Conservation (phyloP, 352 stramenopile species). For the Globisporangium solare region DNA sequence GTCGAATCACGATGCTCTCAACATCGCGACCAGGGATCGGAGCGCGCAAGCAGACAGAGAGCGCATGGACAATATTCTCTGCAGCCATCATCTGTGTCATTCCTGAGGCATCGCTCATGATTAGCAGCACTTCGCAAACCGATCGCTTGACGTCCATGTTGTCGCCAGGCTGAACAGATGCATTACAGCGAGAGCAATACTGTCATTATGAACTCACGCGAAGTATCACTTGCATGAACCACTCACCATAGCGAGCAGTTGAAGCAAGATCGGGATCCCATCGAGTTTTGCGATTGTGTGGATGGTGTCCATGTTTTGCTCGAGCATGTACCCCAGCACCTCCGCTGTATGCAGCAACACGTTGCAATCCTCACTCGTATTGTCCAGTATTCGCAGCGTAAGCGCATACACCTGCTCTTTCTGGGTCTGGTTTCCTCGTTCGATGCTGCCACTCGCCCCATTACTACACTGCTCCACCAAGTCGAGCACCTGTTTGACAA, state of each 20-base stretch:
- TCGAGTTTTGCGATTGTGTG: slow-evolving; percentile 25
- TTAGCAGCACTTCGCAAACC: slow-evolving; percentile 30
- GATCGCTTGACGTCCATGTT: slow-evolving; percentile 35
- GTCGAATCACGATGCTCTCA: slow-evolving; percentile 24
- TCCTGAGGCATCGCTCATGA: slow-evolving; percentile 29
- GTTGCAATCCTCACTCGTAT: slow-evolving; percentile 23
- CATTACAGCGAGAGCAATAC: neutral
- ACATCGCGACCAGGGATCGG: slow-evolving; percentile 19
- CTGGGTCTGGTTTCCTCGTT: slow-evolving; percentile 9
- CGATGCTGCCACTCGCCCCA: neutral
- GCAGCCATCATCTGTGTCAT: slow-evolving; percentile 40
- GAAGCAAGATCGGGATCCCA: slow-evolving; percentile 28
- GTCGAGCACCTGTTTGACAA: slow-evolving; percentile 39
- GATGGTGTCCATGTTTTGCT: slow-evolving; percentile 25
- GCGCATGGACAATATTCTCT: slow-evolving; percentile 31
- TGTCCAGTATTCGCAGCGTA: slow-evolving; percentile 29
- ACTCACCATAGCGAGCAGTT: slow-evolving; percentile 26
- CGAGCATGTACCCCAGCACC: slow-evolving; percentile 31
- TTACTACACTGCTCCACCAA: slow-evolving; percentile 26
- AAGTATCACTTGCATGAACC: neutral
- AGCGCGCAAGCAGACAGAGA: slow-evolving; percentile 31
- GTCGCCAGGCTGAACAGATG: slow-evolving; percentile 16
- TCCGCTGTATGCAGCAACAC: slow-evolving; percentile 36
- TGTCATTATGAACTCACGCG: no score
- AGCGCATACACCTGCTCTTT: slow-evolving; percentile 13